phyloP scores from a whole-genome alignment of 495 filamentous ascomycete genomes.

The Mytilinidion resinicola region DNA sequence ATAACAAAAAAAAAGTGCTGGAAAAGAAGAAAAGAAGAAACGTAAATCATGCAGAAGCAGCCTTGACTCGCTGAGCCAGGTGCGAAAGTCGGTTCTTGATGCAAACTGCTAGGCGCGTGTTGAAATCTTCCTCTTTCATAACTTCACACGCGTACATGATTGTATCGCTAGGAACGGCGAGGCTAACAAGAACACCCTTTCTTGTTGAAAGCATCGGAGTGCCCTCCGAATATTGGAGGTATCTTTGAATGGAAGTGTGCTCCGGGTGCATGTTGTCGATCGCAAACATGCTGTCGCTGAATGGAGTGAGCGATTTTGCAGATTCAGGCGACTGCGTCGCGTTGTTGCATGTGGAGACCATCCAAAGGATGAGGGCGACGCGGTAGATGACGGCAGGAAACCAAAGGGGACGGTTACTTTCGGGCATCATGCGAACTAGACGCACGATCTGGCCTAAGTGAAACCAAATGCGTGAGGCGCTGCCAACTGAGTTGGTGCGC shows the following conservation, averaged over 20 bases:
- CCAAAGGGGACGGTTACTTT: conserved; percentile 45
- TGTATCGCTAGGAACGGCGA: conserved; percentile 33
- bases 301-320: conserved; percentile 1
- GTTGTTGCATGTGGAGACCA: conserved; percentile 35
- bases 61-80: conserved; percentile 1
- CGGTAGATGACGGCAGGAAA: conserved; percentile 51
- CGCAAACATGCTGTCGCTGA: conserved; percentile 13
- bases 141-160: conserved; percentile 41
- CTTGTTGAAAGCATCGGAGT: conserved; percentile 35
- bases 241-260: conserved; percentile 35
- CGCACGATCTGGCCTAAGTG: conserved; percentile 21
- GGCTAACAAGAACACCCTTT: conserved; percentile 20
- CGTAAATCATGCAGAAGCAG: background rate
- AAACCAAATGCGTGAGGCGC: conserved; percentile 9
- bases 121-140: conserved; percentile 40
- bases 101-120: conserved; percentile 39
- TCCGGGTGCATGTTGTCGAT: conserved; percentile 33
- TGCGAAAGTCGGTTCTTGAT: conserved; percentile 34
- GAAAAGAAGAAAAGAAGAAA: background rate
- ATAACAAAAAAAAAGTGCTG: background rate
- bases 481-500: conserved; percentile 4
- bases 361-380: conserved; percentile 47
- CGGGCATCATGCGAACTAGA: conserved; percentile 22
- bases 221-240: conserved; percentile 37
- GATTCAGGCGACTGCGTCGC: conserved; percentile 11